Conservation (phyloP, 23 red algal genomes). For the Gracilaria domingensis region DNA sequence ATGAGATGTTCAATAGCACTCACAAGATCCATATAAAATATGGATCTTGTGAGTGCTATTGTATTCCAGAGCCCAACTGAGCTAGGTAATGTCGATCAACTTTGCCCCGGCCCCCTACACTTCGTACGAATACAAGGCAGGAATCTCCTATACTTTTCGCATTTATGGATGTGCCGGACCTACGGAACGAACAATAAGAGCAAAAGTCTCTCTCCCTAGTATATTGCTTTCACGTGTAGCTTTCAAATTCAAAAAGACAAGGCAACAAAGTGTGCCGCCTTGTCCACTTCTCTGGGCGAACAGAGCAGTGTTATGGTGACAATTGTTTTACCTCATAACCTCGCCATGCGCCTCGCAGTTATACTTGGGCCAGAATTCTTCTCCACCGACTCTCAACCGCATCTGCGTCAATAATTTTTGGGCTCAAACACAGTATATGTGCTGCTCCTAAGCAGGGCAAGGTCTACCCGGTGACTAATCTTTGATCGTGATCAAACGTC, state of each 20-base stretch:
- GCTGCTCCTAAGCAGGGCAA: neutral
- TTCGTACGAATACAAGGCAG: no score
- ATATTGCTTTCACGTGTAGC: neutral
- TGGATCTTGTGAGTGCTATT: no score
- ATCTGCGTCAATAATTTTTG: neutral
- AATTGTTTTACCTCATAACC: neutral
- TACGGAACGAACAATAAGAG: no score
- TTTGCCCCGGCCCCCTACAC: no score
- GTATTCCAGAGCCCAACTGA: no score
- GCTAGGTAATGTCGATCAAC: no score
- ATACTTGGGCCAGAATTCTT: slow-evolving; percentile 3
- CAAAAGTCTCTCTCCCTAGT: no score
- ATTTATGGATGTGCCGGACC: no score
- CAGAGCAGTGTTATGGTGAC: neutral
- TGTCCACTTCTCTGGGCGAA: neutral
- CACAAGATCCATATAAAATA: no score
- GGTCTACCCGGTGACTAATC: neutral
- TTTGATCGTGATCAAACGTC: neutral
- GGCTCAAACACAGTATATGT: neutral
- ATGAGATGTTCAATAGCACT: no score
- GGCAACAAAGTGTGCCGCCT: no score
- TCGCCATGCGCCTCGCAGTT: neutral
- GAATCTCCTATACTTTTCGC: no score
- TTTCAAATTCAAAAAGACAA: neutral
- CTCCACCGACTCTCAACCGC: slow-evolving; percentile 1